These are phyloP conservation scores for Rhizophora apiculata DNA, from an alignment of 345 rosid species.

Conservation along the genomic window DNA sequence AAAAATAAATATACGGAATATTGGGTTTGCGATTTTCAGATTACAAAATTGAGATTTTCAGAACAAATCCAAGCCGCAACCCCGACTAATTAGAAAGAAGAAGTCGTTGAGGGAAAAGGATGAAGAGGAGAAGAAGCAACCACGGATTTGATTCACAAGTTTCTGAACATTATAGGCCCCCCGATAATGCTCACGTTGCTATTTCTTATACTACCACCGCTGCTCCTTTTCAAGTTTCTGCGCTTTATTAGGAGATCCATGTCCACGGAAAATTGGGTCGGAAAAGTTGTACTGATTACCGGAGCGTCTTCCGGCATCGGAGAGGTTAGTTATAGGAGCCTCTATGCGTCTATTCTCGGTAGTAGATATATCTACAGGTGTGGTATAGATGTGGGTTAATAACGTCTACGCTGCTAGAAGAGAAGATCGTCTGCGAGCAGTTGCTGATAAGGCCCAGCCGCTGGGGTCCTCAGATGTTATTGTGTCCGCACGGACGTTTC, in stretches of 20 bases:
- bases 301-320: constrained; percentile 76
- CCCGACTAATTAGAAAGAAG: too few relatives aligned
- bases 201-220: constrained; percentile 37
- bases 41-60: too few relatives aligned
- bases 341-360: neutral
- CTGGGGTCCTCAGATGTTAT: constrained; percentile 34
- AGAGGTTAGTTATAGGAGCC: constrained; percentile 31
- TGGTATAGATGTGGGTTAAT: neutral
- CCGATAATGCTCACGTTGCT: neutral
- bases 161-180: constrained; percentile 1
- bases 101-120: too few relatives aligned
- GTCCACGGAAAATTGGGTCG: constrained; percentile 40
- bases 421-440: constrained; percentile 23
- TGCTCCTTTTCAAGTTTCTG: constrained; percentile 31
- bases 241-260: constrained; percentile 15
- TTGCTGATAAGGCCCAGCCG: constrained; percentile 20
- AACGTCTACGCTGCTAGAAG: constrained; percentile 16
- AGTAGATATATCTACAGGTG: too few relatives aligned
- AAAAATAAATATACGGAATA: too few relatives aligned
- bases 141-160: constrained; percentile 32
- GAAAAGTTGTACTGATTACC: constrained; percentile 61
- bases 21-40: too few relatives aligned
- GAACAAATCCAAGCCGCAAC: too few relatives aligned
- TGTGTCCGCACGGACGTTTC: constrained; percentile 25
- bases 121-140: too few relatives aligned